Base-by-base conservation (phyloP, 2,329 filamentous ascomycete species). In the Blastomyces emzantsi region DNA sequence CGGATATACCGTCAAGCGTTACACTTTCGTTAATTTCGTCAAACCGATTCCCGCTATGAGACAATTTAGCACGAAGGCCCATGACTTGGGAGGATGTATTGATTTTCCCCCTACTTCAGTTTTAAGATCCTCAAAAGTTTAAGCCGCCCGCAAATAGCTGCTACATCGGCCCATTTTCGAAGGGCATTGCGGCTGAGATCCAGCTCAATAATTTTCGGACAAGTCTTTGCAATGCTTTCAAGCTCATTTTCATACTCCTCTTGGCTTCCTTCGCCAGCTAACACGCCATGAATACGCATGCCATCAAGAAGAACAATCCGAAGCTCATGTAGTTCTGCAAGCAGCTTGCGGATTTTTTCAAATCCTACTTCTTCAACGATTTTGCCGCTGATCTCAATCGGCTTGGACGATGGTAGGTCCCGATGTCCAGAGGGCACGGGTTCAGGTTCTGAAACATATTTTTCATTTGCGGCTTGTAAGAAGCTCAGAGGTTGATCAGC, bases 361-460 rank as follows among this genome's bases (percentile, higher is more conserved):
- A 97, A 97, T 39, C 94, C 94, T 43, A 97, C 85, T 77, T 97
- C 93, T 77, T 97, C 89, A 5, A 90, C 93, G 22, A 92, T 84
- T 76, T 97, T 97, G 47, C 83, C 81, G 76, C 90, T 77, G 80
- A 96, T 82, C 81, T 88, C 78, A 66, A 96, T 88, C 59, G 85
- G 80, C 60, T 81, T 80, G 8, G 54, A 63, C 4, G 66, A 47
- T 54, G 52, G 43, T 3, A 49, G 51, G 36, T 62, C 28, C 3
- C 47, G 39, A n/a, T 61, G 30, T 9, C 60, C 36, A 6, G 47
- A 25, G 5, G n/a, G 1, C 33, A 54, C 11, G 39, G 41, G n/a
- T 5, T 68, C 62, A 5, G 72, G 72, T 56, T 87, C 84, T 2
- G 86, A 83, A 3, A 88, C 90, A 74, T 99, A 99, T 78, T 97